These are phyloP conservation scores for Ustilago hordei DNA, from an alignment of 1,284 basidiomycete species.

Conservation along the genomic window DNA sequence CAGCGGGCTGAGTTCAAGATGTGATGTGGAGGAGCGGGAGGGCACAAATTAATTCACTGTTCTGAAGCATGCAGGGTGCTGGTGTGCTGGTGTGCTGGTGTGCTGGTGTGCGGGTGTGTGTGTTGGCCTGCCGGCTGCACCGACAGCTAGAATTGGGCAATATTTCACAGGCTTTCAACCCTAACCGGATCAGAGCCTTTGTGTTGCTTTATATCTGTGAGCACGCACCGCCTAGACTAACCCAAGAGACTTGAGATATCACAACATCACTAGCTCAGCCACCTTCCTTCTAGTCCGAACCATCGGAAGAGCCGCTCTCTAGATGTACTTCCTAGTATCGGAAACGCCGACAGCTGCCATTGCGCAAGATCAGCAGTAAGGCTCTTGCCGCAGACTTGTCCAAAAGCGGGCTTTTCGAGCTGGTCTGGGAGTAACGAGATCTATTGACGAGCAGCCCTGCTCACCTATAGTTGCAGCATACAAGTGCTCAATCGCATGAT, in stretches of 20 bases:
- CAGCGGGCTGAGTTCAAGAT: neutral
- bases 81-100: too few relatives aligned
- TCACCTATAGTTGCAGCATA: neutral
- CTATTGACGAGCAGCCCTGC: neutral
- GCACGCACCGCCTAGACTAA: neutral
- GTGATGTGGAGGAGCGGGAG: slow-evolving; percentile 22
- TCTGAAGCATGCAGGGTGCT: slow-evolving; percentile 23
- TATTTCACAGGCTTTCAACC: neutral
- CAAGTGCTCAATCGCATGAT: neutral
- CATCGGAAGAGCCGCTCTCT: neutral
- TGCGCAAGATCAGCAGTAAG: neutral
- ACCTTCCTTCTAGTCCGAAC: neutral
- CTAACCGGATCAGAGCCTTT: neutral
- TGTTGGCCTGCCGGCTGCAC: slow-evolving; percentile 1
- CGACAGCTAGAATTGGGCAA: neutral
- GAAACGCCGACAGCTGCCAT: neutral
- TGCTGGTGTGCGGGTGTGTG: slow-evolving; percentile 1
- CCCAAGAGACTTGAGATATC: neutral
- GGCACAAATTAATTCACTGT: neutral
- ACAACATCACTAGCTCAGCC: slow-evolving; percentile 8
- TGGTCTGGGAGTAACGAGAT: neutral
- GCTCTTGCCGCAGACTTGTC: neutral
- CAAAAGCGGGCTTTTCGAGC: neutral
- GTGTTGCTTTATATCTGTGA: neutral
- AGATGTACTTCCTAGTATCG: neutral